A percentile compares a stretch with the other conserved stretches of the same genome.
Conservation (phyloP, 352 stramenopile species). For the Phytophthora hybrid region DNA sequence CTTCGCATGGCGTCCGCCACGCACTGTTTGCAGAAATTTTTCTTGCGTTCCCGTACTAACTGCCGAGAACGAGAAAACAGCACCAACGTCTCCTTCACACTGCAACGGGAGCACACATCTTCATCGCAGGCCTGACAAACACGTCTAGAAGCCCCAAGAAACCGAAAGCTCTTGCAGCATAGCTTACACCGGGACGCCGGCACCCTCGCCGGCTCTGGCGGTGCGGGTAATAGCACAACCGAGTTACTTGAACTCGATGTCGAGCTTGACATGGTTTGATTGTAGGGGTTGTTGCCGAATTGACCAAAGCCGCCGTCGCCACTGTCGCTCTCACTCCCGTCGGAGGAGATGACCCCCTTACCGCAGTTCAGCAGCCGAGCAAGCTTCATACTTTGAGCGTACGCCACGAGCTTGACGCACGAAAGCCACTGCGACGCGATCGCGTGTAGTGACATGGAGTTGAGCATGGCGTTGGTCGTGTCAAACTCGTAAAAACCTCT, state of each 20-base stretch:
- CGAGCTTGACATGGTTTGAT: slow-evolving; percentile 39
- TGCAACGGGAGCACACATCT: slow-evolving; percentile 42
- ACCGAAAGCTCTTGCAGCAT: slow-evolving; percentile 47
- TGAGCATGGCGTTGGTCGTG: slow-evolving; percentile 49
- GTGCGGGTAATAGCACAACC: slow-evolving; percentile 31
- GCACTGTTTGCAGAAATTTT: slow-evolving; percentile 45
- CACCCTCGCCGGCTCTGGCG: slow-evolving; percentile 24
- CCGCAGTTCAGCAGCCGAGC: slow-evolving; percentile 36
- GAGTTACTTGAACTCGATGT: slow-evolving; percentile 41
- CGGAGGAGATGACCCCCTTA: slow-evolving; percentile 31
- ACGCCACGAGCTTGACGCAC: slow-evolving; percentile 38
- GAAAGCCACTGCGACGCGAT: slow-evolving; percentile 43
- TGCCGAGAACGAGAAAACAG: slow-evolving; percentile 32
- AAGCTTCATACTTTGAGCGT: slow-evolving; percentile 60
- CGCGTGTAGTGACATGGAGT: slow-evolving; percentile 46
- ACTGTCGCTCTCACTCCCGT: slow-evolving; percentile 44
- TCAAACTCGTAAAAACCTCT: slow-evolving; percentile 48
- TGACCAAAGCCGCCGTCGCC: slow-evolving; percentile 9
- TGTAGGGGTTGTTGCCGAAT: slow-evolving; percentile 19
- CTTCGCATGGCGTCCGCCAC: slow-evolving; percentile 44
- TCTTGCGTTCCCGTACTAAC: slow-evolving; percentile 35
- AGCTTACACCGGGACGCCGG: slow-evolving; percentile 38
- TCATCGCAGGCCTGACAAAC: slow-evolving; percentile 43
- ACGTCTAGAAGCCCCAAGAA: slow-evolving; percentile 39
- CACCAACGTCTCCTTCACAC: slow-evolving; percentile 37